Evolutionary conservation across 768 basidiomycete genomes (phyloP).

Genomic region (Amanita jacksonii): DNA sequence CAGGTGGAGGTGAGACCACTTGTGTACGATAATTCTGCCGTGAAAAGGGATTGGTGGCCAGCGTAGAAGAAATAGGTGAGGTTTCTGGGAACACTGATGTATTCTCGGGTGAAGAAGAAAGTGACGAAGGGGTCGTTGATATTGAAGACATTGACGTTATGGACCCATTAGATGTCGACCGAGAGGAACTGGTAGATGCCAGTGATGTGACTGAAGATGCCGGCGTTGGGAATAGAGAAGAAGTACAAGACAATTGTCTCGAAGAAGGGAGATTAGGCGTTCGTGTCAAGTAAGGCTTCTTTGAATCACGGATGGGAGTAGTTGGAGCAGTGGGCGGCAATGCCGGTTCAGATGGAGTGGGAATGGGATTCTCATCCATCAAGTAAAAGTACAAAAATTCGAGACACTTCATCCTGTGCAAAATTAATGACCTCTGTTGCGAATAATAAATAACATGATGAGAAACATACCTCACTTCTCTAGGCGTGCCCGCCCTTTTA

Average conservation of each 20-base stretch:
- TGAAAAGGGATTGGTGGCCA: constrained; percentile 2
- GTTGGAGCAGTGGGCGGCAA: constrained; percentile 27
- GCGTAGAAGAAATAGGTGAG: constrained; percentile 8
- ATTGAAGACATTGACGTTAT: constrained; percentile 25
- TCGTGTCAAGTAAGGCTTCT: constrained; percentile 27
- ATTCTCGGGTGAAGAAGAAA: constrained; percentile 27
- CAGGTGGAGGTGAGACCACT: neutral
- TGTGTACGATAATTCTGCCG: constrained; percentile 1
- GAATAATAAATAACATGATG: no score
- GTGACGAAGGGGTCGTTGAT: constrained; percentile 34
- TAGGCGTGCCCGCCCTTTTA: constrained; percentile 77
- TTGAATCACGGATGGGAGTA: constrained; percentile 30
- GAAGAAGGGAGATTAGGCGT: constrained; percentile 29
- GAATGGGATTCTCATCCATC: constrained; percentile 78
- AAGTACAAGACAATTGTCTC: constrained; percentile 29
- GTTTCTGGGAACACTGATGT: constrained; percentile 26
- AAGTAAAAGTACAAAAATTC: constrained; percentile 95
- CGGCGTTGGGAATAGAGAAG: constrained; percentile 17
- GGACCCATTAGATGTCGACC: constrained; percentile 24
- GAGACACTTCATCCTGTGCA: constrained; percentile 82
- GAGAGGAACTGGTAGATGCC: constrained; percentile 21
- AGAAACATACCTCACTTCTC: constrained; percentile 66
- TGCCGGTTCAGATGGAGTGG: constrained; percentile 11
- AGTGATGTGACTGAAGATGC: constrained; percentile 14
- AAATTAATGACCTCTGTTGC: neutral